Conservation (phyloP, 1,284 basidiomycete genomes). For the Sparassis latifolia region DNA sequence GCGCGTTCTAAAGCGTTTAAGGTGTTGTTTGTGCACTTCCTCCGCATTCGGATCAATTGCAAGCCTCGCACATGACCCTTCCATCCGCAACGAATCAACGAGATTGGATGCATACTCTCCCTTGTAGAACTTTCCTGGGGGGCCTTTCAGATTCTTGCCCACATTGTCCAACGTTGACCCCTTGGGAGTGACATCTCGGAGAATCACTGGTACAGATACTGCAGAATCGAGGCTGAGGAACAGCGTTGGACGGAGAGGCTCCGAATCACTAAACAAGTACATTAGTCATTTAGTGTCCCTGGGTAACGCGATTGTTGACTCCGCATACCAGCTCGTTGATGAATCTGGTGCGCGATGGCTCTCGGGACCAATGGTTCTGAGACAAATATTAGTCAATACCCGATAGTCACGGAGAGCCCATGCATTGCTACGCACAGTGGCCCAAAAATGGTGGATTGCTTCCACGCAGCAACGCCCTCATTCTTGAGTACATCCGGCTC, state of each 20-base stretch:
- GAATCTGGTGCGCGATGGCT: neutral
- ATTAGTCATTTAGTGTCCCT: neutral
- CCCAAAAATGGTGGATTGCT: constrained; percentile 28
- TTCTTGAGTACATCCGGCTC: neutral
- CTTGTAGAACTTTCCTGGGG: constrained; percentile 26
- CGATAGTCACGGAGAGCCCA: too few species aligned
- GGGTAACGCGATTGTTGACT: too few species aligned
- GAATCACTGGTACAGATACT: constrained; percentile 13
- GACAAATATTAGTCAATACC: neutral
- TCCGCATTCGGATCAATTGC: constrained; percentile 7
- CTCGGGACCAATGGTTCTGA: constrained; percentile 4
- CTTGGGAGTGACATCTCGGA: constrained; percentile 19
- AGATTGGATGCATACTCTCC: constrained; percentile 15
- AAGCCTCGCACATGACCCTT: constrained; percentile 18
- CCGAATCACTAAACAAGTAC: neutral
- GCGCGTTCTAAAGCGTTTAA: constrained; percentile 18
- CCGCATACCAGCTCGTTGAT: neutral
- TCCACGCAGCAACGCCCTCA: constrained; percentile 11
- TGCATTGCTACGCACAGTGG: constrained; percentile 23
- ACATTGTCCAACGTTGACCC: constrained; percentile 11
- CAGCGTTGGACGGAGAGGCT: constrained; percentile 1
- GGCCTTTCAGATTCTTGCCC: constrained; percentile 6
- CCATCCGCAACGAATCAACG: constrained; percentile 13
- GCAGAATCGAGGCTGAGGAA: constrained; percentile 16
- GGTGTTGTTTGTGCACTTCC: constrained; percentile 16